phyloP scores from a whole-genome alignment of 805 yeast genomes.

The Yamadazyma scolyti region DNA sequence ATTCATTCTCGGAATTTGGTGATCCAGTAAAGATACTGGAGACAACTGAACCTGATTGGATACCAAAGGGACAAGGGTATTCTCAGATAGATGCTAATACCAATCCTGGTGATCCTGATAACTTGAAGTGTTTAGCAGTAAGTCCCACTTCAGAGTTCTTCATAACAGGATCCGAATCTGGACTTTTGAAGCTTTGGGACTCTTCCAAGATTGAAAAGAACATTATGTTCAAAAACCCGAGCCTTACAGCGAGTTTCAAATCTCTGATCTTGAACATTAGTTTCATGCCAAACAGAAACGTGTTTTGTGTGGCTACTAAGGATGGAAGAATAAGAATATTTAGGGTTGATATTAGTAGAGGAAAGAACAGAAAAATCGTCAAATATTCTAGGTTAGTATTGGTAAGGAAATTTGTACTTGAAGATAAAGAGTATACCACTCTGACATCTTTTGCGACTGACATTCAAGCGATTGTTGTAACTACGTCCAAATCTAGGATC shows the following conservation, averaged over 20 bases:
- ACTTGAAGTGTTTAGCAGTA: constrained; percentile 53
- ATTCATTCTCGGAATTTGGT: constrained; percentile 71
- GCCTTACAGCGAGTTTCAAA: constrained; percentile 44
- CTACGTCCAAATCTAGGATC: constrained; percentile 53
- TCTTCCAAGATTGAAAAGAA: constrained; percentile 59
- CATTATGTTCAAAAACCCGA: constrained; percentile 45
- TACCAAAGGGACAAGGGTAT: constrained; percentile 30
- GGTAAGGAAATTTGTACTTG: constrained; percentile 40
- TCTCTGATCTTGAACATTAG: constrained; percentile 47
- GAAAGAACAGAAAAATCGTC: constrained; percentile 27
- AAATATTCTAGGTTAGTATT: constrained; percentile 24
- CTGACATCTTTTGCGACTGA: constrained; percentile 5
- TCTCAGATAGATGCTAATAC: constrained; percentile 55
- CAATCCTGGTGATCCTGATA: constrained; percentile 32
- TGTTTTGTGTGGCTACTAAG: constrained; percentile 52
- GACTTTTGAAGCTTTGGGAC: constrained; percentile 78
- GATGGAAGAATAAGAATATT: constrained; percentile 44
- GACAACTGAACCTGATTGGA: constrained; percentile 6
- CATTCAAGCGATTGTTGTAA: constrained; percentile 39
- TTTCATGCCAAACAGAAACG: constrained; percentile 52
- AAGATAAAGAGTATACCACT: constrained; percentile 15
- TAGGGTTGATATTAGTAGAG: constrained; percentile 30
- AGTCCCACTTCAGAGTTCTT: constrained; percentile 64
- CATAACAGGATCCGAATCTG: constrained; percentile 74
- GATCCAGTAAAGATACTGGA: constrained; percentile 10